Evolutionary conservation across 179 eudicot species (phyloP).

Genomic region (Actinidia arguta): DNA sequence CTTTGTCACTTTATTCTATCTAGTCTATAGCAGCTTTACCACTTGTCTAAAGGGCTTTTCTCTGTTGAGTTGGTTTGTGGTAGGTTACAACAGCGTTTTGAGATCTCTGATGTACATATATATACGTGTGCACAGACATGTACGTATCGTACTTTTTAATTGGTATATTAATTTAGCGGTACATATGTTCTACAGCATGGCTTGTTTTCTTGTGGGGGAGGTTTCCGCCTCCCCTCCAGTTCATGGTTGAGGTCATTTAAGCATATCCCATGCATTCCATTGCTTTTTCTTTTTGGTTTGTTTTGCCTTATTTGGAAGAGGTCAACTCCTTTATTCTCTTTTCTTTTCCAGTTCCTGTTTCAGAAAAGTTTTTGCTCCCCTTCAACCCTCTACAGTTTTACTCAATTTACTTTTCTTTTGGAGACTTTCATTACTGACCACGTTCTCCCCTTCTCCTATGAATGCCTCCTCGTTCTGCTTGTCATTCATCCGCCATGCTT

Average conservation of each 20-base stretch:
- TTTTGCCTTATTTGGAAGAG: neutral
- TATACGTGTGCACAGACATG: neutral
- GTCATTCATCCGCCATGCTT: neutral
- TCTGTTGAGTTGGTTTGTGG: conserved; percentile 1
- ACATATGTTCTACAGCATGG: too few relatives aligned
- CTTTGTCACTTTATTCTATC: neutral
- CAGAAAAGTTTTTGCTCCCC: neutral
- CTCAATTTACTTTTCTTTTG: too few relatives aligned
- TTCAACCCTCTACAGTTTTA: too few relatives aligned
- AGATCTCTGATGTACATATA: too few relatives aligned
- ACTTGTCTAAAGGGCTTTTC: conserved; percentile 9
- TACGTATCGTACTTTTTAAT: too few relatives aligned
- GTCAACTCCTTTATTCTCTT: neutral
- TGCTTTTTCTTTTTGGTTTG: neutral
- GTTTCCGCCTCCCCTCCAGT: too few relatives aligned
- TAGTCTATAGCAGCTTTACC: neutral
- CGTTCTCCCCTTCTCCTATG: neutral
- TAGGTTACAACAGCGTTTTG: neutral
- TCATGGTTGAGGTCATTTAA: too few relatives aligned
- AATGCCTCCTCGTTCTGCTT: neutral
- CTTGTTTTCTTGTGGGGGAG: too few relatives aligned
- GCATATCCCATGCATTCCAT: neutral
- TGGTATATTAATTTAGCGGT: too few relatives aligned
- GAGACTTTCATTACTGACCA: neutral
- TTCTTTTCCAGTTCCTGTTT: neutral